phyloP scores from a whole-genome alignment of 768 basidiomycete species.

The Rhodotorula taiwanensis region DNA sequence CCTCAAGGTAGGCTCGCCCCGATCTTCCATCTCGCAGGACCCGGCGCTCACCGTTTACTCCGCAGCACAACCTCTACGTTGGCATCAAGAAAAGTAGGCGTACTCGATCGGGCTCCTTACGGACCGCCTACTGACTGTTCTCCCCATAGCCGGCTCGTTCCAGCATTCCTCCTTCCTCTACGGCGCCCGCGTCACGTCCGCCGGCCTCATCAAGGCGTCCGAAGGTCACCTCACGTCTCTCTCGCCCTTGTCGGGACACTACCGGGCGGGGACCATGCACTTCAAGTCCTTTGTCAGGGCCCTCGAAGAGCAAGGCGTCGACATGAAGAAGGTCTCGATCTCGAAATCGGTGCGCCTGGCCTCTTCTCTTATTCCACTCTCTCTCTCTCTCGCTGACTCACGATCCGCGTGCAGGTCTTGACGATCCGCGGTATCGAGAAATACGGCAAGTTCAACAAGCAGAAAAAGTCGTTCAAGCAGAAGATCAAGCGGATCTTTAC shows the following conservation, averaged over 20 bases:
- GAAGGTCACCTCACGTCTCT: slow-evolving; percentile 36
- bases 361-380: neutral
- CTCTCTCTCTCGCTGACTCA: neutral
- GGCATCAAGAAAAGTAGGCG: slow-evolving; percentile 44
- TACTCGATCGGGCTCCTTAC: too few relatives aligned
- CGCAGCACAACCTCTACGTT: slow-evolving; percentile 41
- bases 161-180: slow-evolving; percentile 45
- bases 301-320: slow-evolving; percentile 31
- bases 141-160: slow-evolving; percentile 40
- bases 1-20: slow-evolving; percentile 1
- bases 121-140: neutral
- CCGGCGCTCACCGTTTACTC: too few relatives aligned
- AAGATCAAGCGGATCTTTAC: slow-evolving; percentile 14
- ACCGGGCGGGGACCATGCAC: slow-evolving; percentile 39
- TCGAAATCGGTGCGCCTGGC: slow-evolving; percentile 35
- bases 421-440: slow-evolving; percentile 39
- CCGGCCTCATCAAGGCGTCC: slow-evolving; percentile 32
- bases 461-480: slow-evolving; percentile 20
- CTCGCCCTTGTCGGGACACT: slow-evolving; percentile 37
- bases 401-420: slow-evolving; percentile 9
- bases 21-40: neutral
- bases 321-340: slow-evolving; percentile 35
- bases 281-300: slow-evolving; percentile 36
- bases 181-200: slow-evolving; percentile 33
- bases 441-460: slow-evolving; percentile 28